These are phyloP conservation scores for Rutstroemia sp. DNA, from an alignment of 2,329 filamentous ascomycete genomes.

Conservation along the genomic window DNA sequence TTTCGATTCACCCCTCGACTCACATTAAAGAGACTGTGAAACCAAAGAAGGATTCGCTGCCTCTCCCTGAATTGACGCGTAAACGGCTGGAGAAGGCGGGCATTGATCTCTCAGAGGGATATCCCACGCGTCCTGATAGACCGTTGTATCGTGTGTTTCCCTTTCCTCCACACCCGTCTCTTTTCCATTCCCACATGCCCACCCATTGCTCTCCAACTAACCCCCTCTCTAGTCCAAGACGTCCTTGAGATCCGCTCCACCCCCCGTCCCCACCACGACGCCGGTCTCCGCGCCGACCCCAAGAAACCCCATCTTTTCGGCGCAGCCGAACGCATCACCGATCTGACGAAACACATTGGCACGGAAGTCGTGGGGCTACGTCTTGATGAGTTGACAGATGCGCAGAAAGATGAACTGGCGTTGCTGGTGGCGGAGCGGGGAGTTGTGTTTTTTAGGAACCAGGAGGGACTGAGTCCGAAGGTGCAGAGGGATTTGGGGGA, in stretches of 20 bases:
- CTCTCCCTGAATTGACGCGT: constrained; percentile 49
- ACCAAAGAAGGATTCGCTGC: constrained; percentile 50
- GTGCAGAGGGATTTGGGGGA: constrained; percentile 56
- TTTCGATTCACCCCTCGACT: background rate
- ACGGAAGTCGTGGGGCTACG: constrained; percentile 36
- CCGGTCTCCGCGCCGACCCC: constrained; percentile 57
- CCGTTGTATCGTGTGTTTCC: constrained; percentile 46
- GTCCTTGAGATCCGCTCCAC: constrained; percentile 56
- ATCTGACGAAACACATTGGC: constrained; percentile 36
- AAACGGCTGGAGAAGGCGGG: constrained; percentile 59
- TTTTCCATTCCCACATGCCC: background rate
- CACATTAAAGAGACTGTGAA: background rate
- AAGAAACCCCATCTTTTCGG: constrained; percentile 53
- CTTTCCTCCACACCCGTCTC: background rate
- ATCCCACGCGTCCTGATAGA: constrained; percentile 60
- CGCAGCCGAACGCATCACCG: constrained; percentile 54
- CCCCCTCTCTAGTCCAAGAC: constrained; percentile 45
- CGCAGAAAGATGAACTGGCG: constrained; percentile 36
- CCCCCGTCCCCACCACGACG: constrained; percentile 49
- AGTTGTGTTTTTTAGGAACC: constrained; percentile 32
- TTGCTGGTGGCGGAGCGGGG: constrained; percentile 35
- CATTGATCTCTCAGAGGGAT: constrained; percentile 61
- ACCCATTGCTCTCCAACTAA: background rate
- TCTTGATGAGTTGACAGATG: constrained; percentile 32
- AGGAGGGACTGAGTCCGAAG: constrained; percentile 46